phyloP scores from a whole-genome alignment of 371 early-diverging fungal species.

The Syncephalastrum monosporum region DNA sequence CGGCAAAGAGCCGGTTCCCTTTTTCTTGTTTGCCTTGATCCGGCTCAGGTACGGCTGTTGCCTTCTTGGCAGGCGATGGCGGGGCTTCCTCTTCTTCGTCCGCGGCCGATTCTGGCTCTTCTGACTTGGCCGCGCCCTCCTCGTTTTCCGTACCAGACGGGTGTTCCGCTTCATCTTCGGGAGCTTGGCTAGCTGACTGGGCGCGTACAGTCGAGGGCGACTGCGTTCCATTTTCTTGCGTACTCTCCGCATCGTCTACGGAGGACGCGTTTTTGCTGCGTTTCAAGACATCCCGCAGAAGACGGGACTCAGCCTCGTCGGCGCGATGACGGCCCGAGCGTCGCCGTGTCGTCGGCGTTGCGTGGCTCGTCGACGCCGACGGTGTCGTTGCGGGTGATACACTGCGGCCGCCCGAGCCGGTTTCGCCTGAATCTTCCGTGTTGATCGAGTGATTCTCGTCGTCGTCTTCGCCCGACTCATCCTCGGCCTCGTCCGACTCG shows the following conservation, averaged over 20 bases:
- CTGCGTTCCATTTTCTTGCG: constrained; percentile 1
- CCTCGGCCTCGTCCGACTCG: constrained; percentile 27
- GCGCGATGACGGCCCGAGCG: constrained; percentile 26
- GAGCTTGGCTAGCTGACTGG: constrained; percentile 9
- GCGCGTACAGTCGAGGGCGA: constrained; percentile 19
- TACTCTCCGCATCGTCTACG: constrained; percentile 14
- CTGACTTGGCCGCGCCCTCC: constrained; percentile 18
- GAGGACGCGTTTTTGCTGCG: constrained; percentile 12
- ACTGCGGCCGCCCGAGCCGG: constrained; percentile 3
- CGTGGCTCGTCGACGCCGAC: constrained; percentile 25
- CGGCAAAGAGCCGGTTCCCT: constrained; percentile 35
- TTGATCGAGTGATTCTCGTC: constrained; percentile 35
- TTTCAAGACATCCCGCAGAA: constrained; percentile 43
- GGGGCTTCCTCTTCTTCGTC: constrained; percentile 18
- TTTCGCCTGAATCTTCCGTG: constrained; percentile 36
- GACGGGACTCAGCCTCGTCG: constrained; percentile 40
- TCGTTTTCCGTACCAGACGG: constrained; percentile 8
- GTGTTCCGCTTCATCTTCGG: constrained; percentile 10
- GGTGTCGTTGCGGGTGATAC: constrained; percentile 24
- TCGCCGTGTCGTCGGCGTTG: constrained; percentile 10
- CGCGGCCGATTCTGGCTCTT: constrained; percentile 12
- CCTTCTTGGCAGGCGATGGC: constrained; percentile 15
- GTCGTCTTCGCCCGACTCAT: constrained; percentile 33
- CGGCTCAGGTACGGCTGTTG: constrained; percentile 16
- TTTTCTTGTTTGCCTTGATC: constrained; percentile 5